Evolutionary conservation across 2,329 filamentous ascomycete species (phyloP).

Genomic region (Sporothrix brunneoviolacea): DNA sequence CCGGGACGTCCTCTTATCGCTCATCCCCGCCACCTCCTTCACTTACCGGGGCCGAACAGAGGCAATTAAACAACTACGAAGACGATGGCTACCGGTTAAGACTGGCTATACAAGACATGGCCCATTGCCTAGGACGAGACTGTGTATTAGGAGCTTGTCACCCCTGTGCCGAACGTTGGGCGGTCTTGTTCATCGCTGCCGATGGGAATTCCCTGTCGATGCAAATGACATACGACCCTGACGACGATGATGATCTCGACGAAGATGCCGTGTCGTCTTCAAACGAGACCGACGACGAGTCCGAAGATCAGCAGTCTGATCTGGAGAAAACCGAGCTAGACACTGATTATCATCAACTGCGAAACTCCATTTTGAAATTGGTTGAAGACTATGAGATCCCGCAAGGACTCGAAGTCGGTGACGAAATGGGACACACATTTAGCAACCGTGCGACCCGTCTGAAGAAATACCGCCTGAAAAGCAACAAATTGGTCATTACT

Average conservation of each 20-base stretch:
- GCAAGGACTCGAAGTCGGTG: constrained; percentile 54
- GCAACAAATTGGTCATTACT: constrained; percentile 50
- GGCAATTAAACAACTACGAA: constrained; percentile 47
- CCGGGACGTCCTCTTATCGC: constrained; percentile 41
- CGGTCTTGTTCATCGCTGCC: constrained; percentile 69
- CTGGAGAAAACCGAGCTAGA: constrained; percentile 59
- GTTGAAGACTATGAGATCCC: constrained; percentile 79
- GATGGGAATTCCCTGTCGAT: constrained; percentile 65
- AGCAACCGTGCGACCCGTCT: constrained; percentile 62
- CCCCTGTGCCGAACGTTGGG: constrained; percentile 77
- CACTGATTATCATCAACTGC: constrained; percentile 73
- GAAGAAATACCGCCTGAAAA: constrained; percentile 55
- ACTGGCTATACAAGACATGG: constrained; percentile 64
- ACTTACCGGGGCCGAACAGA: constrained; percentile 30
- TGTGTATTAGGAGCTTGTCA: constrained; percentile 62
- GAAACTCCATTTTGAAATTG: constrained; percentile 72
- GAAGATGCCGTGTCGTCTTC: constrained; percentile 56
- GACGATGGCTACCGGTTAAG: constrained; percentile 61
- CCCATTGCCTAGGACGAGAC: constrained; percentile 56
- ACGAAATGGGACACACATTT: constrained; percentile 52
- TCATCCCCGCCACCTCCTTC: constrained; percentile 43
- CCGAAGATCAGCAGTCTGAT: constrained; percentile 50
- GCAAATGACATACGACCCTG: constrained; percentile 65
- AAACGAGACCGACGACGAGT: constrained; percentile 54
- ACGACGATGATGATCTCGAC: constrained; percentile 49